Conservation (phyloP, 2,329 filamentous ascomycete species). For the Penicillium sp. region DNA sequence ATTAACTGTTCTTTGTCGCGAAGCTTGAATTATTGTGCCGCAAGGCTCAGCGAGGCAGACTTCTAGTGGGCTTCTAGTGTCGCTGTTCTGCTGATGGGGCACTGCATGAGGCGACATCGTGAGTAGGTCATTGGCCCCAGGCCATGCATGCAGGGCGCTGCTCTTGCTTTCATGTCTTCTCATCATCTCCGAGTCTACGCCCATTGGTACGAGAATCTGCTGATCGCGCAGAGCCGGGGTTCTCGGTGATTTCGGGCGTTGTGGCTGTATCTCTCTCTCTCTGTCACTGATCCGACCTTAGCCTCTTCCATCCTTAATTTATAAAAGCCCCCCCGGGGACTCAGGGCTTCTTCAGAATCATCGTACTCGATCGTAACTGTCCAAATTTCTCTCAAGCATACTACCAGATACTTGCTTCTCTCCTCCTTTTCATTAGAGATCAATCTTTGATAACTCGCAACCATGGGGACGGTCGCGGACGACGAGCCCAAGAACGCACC, state of each 20-base stretch:
- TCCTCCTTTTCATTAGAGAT: neutral
- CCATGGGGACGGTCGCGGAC: conserved; percentile 21
- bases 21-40: conserved; percentile 6
- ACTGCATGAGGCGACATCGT: neutral
- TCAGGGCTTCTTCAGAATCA: neutral
- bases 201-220: neutral
- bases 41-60: conserved; percentile 18
- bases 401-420: neutral
- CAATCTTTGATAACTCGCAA: neutral
- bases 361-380: neutral
- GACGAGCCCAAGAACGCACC: conserved; percentile 17
- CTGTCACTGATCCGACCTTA: neutral
- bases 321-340: neutral
- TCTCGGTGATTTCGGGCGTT: neutral
- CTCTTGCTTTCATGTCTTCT: neutral
- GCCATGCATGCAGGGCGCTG: neutral
- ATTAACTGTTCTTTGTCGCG: neutral
- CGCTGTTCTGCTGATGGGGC: neutral
- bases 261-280: neutral
- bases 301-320: neutral
- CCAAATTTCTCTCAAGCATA: neutral
- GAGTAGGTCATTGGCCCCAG: neutral
- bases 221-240: neutral
- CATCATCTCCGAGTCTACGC: neutral
- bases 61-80: conserved; percentile 2